A percentile compares a stretch with the other conserved stretches of the same genome.
Conservation (phyloP, 23 red algal species). For the Gracilariopsis chorda region DNA sequence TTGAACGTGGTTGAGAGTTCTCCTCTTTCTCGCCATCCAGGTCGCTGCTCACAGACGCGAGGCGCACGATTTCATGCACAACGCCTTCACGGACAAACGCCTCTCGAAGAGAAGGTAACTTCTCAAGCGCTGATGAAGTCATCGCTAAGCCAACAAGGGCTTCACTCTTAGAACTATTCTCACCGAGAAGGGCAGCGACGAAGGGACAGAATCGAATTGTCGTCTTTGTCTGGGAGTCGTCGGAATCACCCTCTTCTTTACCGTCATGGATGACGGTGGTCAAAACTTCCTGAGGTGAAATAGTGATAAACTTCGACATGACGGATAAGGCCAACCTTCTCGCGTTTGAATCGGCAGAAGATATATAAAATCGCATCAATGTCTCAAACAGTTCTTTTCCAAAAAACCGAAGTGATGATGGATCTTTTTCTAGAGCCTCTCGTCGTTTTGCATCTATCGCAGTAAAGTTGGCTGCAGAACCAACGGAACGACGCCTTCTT, state of each 20-base stretch:
- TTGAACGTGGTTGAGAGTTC: background rate
- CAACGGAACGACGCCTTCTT: constrained; percentile 19
- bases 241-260: background rate
- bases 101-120: constrained; percentile 49
- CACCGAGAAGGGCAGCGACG: constrained; percentile 59
- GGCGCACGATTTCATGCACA: constrained; percentile 60
- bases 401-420: constrained; percentile 16
- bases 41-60: background rate
- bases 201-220: constrained; percentile 48
- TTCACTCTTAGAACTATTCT: constrained; percentile 51
- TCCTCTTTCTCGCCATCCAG: background rate
- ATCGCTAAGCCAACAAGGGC: constrained; percentile 50
- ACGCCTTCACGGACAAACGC: constrained; percentile 81
- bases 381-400: constrained; percentile 46
- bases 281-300: constrained; percentile 40
- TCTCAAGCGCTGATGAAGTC: constrained; percentile 40
- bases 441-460: constrained; percentile 49
- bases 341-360: constrained; percentile 43
- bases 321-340: constrained; percentile 31
- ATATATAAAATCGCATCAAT: constrained; percentile 59
- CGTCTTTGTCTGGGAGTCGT: background rate
- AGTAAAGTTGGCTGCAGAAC: constrained; percentile 12
- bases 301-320: constrained; percentile 59
- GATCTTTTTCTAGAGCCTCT: constrained; percentile 28
- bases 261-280: background rate